Percentiles rank a stretch among this genome's conserved stretches.
Evolutionary conservation across 805 yeast genomes (phyloP).

Genomic region (Soucietia sequanensis): DNA sequence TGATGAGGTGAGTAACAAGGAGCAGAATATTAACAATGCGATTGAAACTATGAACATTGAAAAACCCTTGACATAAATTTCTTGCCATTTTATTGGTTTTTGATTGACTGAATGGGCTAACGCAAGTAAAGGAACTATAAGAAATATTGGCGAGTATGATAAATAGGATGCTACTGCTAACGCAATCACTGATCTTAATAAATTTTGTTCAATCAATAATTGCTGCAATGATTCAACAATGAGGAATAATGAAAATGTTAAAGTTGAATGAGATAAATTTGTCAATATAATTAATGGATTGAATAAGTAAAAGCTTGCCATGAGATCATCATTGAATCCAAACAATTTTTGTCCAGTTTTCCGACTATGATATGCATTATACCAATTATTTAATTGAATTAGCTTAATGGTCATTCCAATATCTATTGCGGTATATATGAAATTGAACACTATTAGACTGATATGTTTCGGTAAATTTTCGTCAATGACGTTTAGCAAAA

Average conservation of each 20-base stretch:
- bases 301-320: constrained; percentile 65
- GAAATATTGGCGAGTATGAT: constrained; percentile 58
- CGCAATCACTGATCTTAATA: constrained; percentile 45
- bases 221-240: constrained; percentile 47
- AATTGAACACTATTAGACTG: constrained; percentile 22
- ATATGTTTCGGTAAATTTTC: constrained; percentile 16
- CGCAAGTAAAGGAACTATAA: constrained; percentile 57
- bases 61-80: constrained; percentile 17
- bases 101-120: constrained; percentile 22
- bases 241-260: constrained; percentile 57
- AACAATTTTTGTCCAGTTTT: constrained; percentile 11
- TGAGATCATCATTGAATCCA: constrained; percentile 41
- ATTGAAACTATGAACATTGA: constrained; percentile 15
- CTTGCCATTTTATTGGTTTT: background rate
- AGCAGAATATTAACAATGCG: constrained; percentile 21
- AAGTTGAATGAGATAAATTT: constrained; percentile 66
- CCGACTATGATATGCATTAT: constrained; percentile 21
- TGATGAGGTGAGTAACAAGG: constrained; percentile 26
- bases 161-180: constrained; percentile 66
- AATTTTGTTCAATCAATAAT: constrained; percentile 39
- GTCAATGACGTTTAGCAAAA: constrained; percentile 42
- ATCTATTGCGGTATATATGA: constrained; percentile 61
- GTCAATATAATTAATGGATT: constrained; percentile 80
- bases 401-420: constrained; percentile 54
- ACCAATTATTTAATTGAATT: constrained; percentile 47